Percentiles rank a stretch among this genome's conserved stretches.
Conservation (phyloP, 2,329 filamentous ascomycete species). For the Teratosphaeria epicoccoides region DNA sequence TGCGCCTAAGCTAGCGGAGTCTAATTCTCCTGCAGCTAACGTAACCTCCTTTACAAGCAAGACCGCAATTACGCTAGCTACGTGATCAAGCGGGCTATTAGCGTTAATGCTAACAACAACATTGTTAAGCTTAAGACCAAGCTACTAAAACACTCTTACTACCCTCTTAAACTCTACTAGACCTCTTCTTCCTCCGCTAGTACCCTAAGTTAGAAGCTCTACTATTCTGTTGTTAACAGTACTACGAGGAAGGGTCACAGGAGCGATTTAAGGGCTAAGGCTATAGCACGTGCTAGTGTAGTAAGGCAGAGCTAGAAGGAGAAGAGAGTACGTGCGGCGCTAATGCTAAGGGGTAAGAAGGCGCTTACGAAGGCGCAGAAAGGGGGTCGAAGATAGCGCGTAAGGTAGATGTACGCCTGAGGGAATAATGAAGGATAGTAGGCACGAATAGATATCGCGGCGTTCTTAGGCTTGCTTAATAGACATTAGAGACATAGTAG, state of each 20-base stretch:
- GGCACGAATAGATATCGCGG: no score
- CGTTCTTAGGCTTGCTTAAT: no score
- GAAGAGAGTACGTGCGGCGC: slow-evolving; percentile 63
- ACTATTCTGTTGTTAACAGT: slow-evolving; percentile 74
- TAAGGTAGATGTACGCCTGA: no score
- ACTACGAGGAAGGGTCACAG: slow-evolving; percentile 78
- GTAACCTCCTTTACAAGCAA: slow-evolving; percentile 89
- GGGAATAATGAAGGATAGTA: no score
- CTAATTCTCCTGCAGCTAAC: slow-evolving; percentile 85
- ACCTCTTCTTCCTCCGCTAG: slow-evolving; percentile 59
- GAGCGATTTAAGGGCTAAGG: slow-evolving; percentile 43
- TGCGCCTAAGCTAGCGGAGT: slow-evolving; percentile 66
- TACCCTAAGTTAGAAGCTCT: slow-evolving; percentile 75
- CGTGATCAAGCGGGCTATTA: slow-evolving; percentile 88
- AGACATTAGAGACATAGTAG: no score
- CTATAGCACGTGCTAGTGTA: slow-evolving; percentile 78
- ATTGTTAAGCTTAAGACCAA: slow-evolving; percentile 75
- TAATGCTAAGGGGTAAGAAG: slow-evolving; percentile 27
- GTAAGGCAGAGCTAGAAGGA: slow-evolving; percentile 60
- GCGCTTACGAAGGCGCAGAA: slow-evolving; percentile 9
- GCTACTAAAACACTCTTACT: slow-evolving; percentile 58
- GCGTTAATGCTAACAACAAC: slow-evolving; percentile 67
- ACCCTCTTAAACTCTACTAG: slow-evolving; percentile 56
- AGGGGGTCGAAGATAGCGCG: slow-evolving; percentile 16
- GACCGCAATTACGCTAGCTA: slow-evolving; percentile 90